phyloP scores from a whole-genome alignment of 305 asterid genomes.

The Fraxinus sp. region DNA sequence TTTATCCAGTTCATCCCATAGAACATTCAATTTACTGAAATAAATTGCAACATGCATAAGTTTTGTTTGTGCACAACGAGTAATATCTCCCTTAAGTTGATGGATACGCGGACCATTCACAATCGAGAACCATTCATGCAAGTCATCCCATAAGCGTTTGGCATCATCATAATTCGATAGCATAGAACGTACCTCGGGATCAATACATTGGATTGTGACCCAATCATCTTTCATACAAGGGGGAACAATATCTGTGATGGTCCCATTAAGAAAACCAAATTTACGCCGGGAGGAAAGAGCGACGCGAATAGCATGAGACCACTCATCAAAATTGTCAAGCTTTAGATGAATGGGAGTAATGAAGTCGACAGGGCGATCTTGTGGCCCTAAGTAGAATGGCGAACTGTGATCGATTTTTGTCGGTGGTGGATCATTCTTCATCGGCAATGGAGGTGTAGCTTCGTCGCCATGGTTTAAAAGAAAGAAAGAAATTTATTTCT shows the following conservation, averaged over 20 bases:
- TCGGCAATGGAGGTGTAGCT: too few species aligned
- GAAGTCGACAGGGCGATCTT: too few species aligned
- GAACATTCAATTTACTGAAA: slow-evolving; percentile 1
- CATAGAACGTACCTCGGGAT: background rate
- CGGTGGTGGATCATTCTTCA: too few species aligned
- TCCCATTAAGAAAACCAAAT: background rate
- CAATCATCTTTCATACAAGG: background rate
- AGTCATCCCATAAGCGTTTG: background rate
- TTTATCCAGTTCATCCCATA: background rate
- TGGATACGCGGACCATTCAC: background rate
- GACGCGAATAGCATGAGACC: background rate
- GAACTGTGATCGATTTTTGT: too few species aligned
- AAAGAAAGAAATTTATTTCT: too few species aligned
- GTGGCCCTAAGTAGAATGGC: too few species aligned
- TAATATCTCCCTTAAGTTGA: background rate
- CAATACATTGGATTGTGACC: background rate
- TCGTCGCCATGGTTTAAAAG: too few species aligned
- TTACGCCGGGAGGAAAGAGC: background rate
- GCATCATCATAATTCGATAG: too few species aligned
- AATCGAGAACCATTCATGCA: background rate
- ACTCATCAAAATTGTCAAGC: background rate
- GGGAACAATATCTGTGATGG: background rate
- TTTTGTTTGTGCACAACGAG: background rate
- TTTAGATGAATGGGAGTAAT: too few species aligned
- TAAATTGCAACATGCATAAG: background rate